Conservation (phyloP, 352 stramenopile species). For the Pythium dissotocum region DNA sequence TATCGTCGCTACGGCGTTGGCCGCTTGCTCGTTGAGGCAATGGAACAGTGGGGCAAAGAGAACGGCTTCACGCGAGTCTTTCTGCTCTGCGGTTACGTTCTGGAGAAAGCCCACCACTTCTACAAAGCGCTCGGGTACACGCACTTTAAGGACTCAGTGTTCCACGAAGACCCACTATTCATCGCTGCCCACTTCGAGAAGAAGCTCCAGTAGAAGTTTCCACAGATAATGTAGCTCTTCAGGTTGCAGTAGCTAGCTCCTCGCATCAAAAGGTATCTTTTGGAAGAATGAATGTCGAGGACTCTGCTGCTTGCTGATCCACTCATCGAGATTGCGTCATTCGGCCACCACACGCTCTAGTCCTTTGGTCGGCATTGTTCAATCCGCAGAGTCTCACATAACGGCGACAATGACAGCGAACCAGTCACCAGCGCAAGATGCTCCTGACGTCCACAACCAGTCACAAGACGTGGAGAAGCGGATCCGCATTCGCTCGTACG, state of each 20-base stretch:
- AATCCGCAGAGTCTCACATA: background rate
- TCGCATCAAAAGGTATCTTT: background rate
- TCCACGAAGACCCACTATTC: background rate
- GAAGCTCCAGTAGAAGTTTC: background rate
- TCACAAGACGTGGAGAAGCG: background rate
- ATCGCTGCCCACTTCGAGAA: background rate
- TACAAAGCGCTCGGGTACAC: conserved; percentile 28
- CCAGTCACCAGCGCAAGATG: background rate
- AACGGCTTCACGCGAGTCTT: conserved; percentile 36
- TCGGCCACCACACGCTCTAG: no score
- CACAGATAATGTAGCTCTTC: background rate
- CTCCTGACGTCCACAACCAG: background rate
- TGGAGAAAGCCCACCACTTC: conserved; percentile 35
- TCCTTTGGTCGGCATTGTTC: background rate
- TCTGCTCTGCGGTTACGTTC: conserved; percentile 37
- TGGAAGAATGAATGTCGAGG: background rate
- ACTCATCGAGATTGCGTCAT: background rate
- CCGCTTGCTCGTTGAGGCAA: conserved; percentile 30
- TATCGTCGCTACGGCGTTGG: conserved; percentile 42
- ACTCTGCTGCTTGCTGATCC: background rate
- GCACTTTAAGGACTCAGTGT: background rate
- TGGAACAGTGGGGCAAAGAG: conserved; percentile 41
- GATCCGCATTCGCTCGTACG: conserved; percentile 24
- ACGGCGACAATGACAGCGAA: background rate
- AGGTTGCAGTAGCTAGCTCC: background rate